Evolutionary conservation across 2,329 filamentous ascomycete species (phyloP).

Genomic region (Aspergillus sojae): DNA sequence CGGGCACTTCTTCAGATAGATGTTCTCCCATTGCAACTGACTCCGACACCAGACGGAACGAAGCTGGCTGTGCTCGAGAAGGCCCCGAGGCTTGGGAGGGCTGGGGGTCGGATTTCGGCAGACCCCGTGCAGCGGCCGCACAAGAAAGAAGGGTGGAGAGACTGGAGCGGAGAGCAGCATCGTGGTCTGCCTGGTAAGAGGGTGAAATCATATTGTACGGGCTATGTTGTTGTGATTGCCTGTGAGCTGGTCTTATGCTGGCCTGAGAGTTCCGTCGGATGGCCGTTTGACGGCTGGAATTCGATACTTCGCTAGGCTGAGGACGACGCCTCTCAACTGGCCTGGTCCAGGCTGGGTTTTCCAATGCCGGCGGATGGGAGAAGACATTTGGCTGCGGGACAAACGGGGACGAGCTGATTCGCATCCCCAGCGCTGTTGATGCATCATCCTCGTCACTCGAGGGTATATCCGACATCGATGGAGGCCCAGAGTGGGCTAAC

Average conservation of each 20-base stretch:
- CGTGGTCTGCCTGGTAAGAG: conserved; percentile 81
- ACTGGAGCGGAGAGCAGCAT: conserved; percentile 87
- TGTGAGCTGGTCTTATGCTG: conserved; percentile 35
- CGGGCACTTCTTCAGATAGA: conserved; percentile 27
- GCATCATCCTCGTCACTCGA: conserved; percentile 70
- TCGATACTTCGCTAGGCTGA: conserved; percentile 49
- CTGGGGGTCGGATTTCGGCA: conserved; percentile 62
- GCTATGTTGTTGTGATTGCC: conserved; percentile 47
- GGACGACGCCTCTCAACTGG: conserved; percentile 53
- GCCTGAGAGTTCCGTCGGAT: conserved; percentile 44
- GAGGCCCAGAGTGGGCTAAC: conserved; percentile 29
- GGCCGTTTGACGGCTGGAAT: conserved; percentile 36
- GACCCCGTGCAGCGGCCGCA: conserved; percentile 81
- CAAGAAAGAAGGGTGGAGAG: conserved; percentile 96
- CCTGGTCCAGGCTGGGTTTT: conserved; percentile 42
- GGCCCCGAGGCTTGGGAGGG: conserved; percentile 26
- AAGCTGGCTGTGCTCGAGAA: conserved; percentile 48
- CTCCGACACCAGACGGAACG: conserved; percentile 63
- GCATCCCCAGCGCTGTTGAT: conserved; percentile 75
- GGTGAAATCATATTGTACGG: conserved; percentile 72
- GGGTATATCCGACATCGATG: conserved; percentile 30
- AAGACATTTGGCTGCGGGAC: conserved; percentile 91
- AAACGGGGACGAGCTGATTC: conserved; percentile 61
- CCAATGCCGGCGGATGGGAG: conserved; percentile 72
- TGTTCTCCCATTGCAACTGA: conserved; percentile 58